Conservation (phyloP, 805 yeast genomes). For the Monosporozyma unispora region DNA sequence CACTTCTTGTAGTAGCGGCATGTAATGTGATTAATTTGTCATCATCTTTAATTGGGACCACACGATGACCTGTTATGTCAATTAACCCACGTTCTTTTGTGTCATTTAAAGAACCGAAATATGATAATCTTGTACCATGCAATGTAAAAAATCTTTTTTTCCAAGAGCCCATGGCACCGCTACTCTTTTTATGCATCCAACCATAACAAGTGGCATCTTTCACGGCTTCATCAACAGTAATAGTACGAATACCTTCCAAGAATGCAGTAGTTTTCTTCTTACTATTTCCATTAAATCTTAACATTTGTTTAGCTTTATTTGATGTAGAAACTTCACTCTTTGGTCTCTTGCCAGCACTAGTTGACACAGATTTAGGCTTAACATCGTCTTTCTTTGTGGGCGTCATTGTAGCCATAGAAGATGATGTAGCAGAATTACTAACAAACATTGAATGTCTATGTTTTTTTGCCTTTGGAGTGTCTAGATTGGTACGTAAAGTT, state of each 20-base stretch:
- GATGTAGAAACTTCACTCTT: conserved; percentile 2
- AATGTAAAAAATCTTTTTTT: conserved; percentile 73
- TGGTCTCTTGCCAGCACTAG: conserved; percentile 1
- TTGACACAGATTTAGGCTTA: not conserved
- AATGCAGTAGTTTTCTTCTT: conserved; percentile 71
- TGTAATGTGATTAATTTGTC: conserved; percentile 78
- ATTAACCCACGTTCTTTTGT: conserved; percentile 81
- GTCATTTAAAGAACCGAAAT: conserved; percentile 70
- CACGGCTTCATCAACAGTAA: conserved; percentile 70
- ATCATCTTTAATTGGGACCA: conserved; percentile 71
- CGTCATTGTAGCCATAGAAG: not conserved
- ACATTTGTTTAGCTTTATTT: conserved; percentile 24
- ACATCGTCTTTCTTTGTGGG: not conserved
- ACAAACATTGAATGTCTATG: conserved; percentile 4
- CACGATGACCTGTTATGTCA: conserved; percentile 91
- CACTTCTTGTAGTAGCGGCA: conserved; percentile 89
- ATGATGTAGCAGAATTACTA: conserved; percentile 1
- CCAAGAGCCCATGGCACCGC: conserved; percentile 78
- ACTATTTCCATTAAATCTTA: conserved; percentile 17
- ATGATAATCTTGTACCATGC: conserved; percentile 88
- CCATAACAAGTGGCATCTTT: conserved; percentile 71
- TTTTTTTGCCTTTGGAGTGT: conserved; percentile 2
- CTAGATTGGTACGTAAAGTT: not conserved
- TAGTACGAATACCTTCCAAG: conserved; percentile 75
- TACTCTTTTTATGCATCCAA: conserved; percentile 93